Evolutionary conservation across 164 flowering plant species (phyloP).

Genomic region (Tetrastigma voinierianum): DNA sequence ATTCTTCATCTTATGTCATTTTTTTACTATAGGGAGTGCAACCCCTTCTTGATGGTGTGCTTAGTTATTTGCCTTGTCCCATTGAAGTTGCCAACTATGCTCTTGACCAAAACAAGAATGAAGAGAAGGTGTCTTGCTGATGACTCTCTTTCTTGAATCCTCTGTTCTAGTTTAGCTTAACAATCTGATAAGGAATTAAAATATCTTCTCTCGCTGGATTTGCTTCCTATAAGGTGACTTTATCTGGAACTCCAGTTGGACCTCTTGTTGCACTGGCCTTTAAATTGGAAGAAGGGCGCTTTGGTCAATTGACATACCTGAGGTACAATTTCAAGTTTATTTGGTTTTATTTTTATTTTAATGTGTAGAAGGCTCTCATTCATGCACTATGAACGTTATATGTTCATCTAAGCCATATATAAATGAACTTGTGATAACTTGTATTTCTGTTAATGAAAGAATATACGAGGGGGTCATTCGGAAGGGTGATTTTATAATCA

Average conservation of each 20-base stretch:
- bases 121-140: slow-evolving; percentile 71
- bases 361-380: not conserved
- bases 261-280: slow-evolving; percentile 97
- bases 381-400: not conserved
- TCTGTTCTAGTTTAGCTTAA: not conserved
- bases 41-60: slow-evolving; percentile 92
- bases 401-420: not conserved
- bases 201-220: slow-evolving; percentile 3
- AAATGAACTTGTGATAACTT: slow-evolving; percentile 7
- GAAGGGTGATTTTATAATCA: slow-evolving; percentile 89
- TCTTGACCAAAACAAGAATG: slow-evolving; percentile 84
- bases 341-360: not conserved
- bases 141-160: not conserved
- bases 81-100: slow-evolving; percentile 88
- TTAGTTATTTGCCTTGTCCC: slow-evolving; percentile 90
- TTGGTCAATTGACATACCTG: slow-evolving; percentile 94
- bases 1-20: slow-evolving; percentile 2
- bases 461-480: slow-evolving; percentile 89
- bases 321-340: slow-evolving; percentile 43
- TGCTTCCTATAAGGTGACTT: slow-evolving; percentile 44
- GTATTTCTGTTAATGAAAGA: slow-evolving; percentile 43
- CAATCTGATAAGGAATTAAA: slow-evolving; percentile 6
- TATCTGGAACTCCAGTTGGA: slow-evolving; percentile 81
- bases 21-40: slow-evolving; percentile 80
- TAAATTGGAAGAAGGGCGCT: slow-evolving; percentile 97